Conservation (phyloP, 805 yeast species). For the Priceomyces carsonii region DNA sequence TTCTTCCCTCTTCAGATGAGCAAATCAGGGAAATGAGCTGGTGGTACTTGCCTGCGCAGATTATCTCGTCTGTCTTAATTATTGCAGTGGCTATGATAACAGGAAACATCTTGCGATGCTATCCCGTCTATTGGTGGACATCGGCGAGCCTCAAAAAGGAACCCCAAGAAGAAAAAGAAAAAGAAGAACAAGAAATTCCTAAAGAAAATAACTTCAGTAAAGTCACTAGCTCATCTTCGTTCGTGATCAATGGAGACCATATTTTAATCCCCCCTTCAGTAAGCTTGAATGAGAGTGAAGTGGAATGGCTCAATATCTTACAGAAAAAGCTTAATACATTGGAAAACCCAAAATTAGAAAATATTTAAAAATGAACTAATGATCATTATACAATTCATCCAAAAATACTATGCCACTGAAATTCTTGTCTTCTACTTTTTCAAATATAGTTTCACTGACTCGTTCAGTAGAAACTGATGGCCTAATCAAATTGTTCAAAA, state of each 20-base stretch:
- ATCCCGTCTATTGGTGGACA: conserved; percentile 66
- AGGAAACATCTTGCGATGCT: conserved; percentile 52
- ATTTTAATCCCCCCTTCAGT: conserved; percentile 24
- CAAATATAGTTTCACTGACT: conserved; percentile 61
- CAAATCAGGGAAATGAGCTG: conserved; percentile 53
- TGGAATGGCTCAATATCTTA: conserved; percentile 27
- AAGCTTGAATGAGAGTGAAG: conserved; percentile 24
- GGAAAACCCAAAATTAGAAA: too few relatives aligned
- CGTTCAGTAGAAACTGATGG: conserved; percentile 67
- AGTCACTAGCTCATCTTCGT: too few relatives aligned
- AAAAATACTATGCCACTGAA: conserved; percentile 61
- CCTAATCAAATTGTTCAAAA: conserved; percentile 50
- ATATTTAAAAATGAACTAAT: not conserved
- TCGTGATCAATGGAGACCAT: conserved; percentile 13
- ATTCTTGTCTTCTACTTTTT: conserved; percentile 50
- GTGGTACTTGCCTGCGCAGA: conserved; percentile 62
- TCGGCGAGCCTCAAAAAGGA: conserved; percentile 19
- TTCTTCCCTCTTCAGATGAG: conserved; percentile 53
- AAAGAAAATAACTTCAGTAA: conserved; percentile 11
- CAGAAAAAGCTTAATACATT: conserved; percentile 9
- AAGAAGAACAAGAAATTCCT: conserved; percentile 2
- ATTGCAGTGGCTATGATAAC: conserved; percentile 51
- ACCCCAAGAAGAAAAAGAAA: conserved; percentile 8
- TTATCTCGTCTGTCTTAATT: conserved; percentile 50
- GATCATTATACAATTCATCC: conserved; percentile 16